Percentiles rank a stretch among this genome's conserved stretches.
Evolutionary conservation across 441 rosid genomes (phyloP).

Genomic region (Hura crepitans): DNA sequence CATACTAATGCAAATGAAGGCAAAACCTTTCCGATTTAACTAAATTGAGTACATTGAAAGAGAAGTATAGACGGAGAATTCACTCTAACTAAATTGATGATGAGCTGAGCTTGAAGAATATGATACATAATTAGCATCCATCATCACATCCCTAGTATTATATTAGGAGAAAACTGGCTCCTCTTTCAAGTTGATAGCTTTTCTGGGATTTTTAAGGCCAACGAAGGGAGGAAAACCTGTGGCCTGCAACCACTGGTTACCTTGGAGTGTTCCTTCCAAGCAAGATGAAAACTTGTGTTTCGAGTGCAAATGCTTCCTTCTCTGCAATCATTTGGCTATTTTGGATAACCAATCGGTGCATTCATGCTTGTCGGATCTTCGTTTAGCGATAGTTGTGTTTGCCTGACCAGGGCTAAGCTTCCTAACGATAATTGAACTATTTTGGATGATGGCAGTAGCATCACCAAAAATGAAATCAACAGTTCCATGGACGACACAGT

Average conservation of each 20-base stretch:
- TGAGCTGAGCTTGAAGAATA: too few relatives aligned
- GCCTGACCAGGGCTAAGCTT: conserved; percentile 41
- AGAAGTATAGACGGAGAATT: neutral
- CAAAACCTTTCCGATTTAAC: too few relatives aligned
- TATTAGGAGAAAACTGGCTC: too few relatives aligned
- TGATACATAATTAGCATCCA: too few relatives aligned
- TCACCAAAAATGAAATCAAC: too few relatives aligned
- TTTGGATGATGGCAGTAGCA: conserved; percentile 37
- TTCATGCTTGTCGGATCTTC: conserved; percentile 32
- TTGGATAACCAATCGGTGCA: conserved; percentile 40
- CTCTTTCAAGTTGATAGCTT: too few relatives aligned
- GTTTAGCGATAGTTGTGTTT: conserved; percentile 51
- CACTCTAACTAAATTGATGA: neutral
- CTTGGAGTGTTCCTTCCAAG: conserved; percentile 35
- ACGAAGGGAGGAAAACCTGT: too few relatives aligned
- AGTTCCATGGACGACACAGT: too few relatives aligned
- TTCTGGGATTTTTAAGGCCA: too few relatives aligned
- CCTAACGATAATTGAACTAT: conserved; percentile 49
- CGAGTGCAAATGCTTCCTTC: conserved; percentile 28
- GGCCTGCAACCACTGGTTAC: neutral
- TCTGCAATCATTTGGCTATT: conserved; percentile 49
- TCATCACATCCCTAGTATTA: too few relatives aligned
- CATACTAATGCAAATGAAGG: too few relatives aligned
- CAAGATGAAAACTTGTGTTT: conserved; percentile 35
- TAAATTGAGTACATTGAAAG: neutral